Percentiles rank a stretch among this genome's conserved stretches.
phyloP scores from a whole-genome alignment of 495 filamentous ascomycete genomes.

The Astrothelium macrocarpum region DNA sequence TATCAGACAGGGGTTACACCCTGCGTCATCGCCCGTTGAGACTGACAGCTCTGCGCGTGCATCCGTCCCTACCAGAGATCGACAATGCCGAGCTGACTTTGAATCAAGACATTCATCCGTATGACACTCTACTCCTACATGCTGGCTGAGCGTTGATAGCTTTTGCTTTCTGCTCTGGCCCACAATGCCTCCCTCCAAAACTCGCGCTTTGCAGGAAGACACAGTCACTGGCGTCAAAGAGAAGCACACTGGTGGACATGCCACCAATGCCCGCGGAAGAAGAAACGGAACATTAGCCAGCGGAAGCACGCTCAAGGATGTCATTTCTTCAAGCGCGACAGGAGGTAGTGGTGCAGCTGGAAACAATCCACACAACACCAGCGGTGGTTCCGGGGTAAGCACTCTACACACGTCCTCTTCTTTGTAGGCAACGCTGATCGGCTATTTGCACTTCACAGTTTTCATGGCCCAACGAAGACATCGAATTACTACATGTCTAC shows the following conservation, averaged over 20 bases:
- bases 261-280: constrained; percentile 8
- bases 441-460: constrained; percentile 42
- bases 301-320: constrained; percentile 31
- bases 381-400: constrained; percentile 27
- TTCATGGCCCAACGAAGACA: constrained; percentile 63
- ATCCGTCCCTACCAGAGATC: background rate
- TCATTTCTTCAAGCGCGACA: constrained; percentile 24
- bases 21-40: constrained; percentile 3
- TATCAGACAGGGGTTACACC: background rate
- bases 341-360: constrained; percentile 14
- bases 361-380: constrained; percentile 10
- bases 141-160: background rate
- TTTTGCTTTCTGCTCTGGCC: background rate
- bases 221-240: constrained; percentile 13
- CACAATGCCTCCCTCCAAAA: constrained; percentile 22
- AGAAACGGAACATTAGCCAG: constrained; percentile 3
- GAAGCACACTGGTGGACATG: constrained; percentile 12
- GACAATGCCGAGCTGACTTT: constrained; percentile 2
- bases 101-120: background rate
- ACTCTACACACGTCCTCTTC: background rate
- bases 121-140: background rate
- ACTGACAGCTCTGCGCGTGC: background rate
- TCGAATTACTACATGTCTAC: constrained; percentile 68
- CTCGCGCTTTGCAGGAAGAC: constrained; percentile 19
- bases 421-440: constrained; percentile 1